phyloP scores from a whole-genome alignment of 2,329 filamentous ascomycete species.

The Cordyceps fumosorosea region DNA sequence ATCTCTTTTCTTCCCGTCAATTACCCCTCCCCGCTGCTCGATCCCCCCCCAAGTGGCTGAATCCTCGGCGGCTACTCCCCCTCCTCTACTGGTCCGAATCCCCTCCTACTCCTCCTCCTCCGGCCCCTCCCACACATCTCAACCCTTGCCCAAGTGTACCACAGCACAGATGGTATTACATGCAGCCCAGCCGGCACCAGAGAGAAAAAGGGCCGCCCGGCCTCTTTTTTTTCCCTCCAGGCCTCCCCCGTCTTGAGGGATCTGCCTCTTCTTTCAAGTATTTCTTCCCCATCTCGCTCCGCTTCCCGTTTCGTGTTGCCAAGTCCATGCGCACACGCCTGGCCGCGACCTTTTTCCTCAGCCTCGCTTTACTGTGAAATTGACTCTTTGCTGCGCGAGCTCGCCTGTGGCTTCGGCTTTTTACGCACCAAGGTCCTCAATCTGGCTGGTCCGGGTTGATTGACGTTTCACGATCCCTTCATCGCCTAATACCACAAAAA shows the following conservation, averaged over 20 bases:
- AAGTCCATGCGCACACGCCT: neutral
- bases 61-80: neutral
- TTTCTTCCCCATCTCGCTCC: no score
- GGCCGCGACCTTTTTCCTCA: neutral
- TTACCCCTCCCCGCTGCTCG: neutral
- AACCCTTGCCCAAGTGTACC: neutral
- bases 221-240: neutral
- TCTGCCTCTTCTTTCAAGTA: no score
- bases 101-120: neutral
- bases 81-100: neutral
- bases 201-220: slow-evolving; percentile 6
- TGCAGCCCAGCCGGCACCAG: neutral
- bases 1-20: neutral
- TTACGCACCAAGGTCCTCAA: neutral
- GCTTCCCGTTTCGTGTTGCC: neutral
- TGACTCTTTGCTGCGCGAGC: no score
- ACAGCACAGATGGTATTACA: neutral
- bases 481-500: neutral
- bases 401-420: neutral
- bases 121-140: neutral
- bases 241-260: neutral
- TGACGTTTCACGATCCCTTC: neutral
- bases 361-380: neutral
- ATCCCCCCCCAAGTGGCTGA: neutral
- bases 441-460: slow-evolving; percentile 4